Evolutionary conservation across 2,329 filamentous ascomycete species (phyloP).

Genomic region (Gnomoniopsis sp.): DNA sequence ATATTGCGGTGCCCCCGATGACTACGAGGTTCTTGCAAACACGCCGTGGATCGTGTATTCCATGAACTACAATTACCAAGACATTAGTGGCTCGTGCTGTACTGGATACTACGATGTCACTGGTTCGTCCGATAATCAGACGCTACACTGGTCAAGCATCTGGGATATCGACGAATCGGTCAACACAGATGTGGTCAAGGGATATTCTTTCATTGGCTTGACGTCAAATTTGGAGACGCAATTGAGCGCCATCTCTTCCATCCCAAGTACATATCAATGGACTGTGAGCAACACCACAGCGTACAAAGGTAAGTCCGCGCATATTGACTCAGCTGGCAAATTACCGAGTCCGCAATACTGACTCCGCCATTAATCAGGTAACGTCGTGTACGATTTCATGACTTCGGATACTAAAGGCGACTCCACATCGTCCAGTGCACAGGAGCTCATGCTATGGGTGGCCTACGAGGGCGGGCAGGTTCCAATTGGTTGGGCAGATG

Average conservation of each 20-base stretch:
- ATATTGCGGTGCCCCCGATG: conserved; percentile 23
- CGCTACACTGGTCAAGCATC: conserved; percentile 34
- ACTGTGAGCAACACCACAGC: conserved; percentile 35
- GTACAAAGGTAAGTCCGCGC: conserved; percentile 29
- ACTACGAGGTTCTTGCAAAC: conserved; percentile 30
- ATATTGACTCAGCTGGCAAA: not conserved
- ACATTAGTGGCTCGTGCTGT: conserved; percentile 36
- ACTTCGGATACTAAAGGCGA: conserved; percentile 39
- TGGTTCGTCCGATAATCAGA: conserved; percentile 28
- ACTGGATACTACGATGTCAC: conserved; percentile 33
- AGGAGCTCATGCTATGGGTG: conserved; percentile 44
- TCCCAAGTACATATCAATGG: conserved; percentile 38
- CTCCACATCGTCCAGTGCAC: conserved; percentile 34
- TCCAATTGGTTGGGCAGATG: conserved; percentile 37
- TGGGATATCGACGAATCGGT: conserved; percentile 35
- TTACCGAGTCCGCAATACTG: no score
- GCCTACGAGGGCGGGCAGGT: conserved; percentile 41
- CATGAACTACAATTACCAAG: conserved; percentile 40
- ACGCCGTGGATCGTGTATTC: conserved; percentile 43
- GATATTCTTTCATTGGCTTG: conserved; percentile 41
- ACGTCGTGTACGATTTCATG: conserved; percentile 42
- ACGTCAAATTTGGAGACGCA: conserved; percentile 38
- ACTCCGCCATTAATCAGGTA: conserved; percentile 24
- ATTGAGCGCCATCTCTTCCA: conserved; percentile 34
- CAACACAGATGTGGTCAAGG: conserved; percentile 35